These are phyloP conservation scores for Cordyceps pruinosa DNA, from an alignment of 2,329 filamentous ascomycete genomes.

Conservation along the genomic window DNA sequence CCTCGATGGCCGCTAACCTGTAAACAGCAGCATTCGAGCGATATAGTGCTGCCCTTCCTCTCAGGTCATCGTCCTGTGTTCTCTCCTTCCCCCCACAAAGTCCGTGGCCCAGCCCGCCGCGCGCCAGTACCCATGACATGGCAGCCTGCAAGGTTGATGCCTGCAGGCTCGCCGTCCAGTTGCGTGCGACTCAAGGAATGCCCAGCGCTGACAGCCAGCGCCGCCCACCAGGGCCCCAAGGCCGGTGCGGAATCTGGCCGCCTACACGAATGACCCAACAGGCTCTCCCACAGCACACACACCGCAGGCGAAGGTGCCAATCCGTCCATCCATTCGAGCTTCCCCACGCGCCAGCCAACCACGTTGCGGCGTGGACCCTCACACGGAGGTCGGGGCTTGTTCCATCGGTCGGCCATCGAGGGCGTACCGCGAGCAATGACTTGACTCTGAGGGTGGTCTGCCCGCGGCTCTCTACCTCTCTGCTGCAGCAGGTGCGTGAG, in stretches of 20 bases:
- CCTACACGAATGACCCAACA: conserved; percentile 6
- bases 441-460: background rate
- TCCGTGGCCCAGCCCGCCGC: background rate
- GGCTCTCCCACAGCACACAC: background rate
- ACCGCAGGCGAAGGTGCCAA: background rate
- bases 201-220: background rate
- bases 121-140: background rate
- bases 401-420: conserved; percentile 4
- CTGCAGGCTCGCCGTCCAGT: background rate
- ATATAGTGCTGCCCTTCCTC: background rate
- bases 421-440: background rate
- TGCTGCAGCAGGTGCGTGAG: too few species aligned
- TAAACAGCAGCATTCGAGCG: background rate
- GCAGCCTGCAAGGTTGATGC: background rate
- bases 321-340: conserved; percentile 2
- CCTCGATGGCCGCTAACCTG: background rate
- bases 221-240: too few species aligned
- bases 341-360: background rate
- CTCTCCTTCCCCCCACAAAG: background rate
- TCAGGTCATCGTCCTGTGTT: background rate
- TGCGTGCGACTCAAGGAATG: background rate
- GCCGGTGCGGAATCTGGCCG: conserved; percentile 8
- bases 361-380: background rate
- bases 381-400: background rate
- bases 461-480: too few species aligned